phyloP scores from a whole-genome alignment of 83 land plant genomes.

The Diphasiastrum complanatum region DNA sequence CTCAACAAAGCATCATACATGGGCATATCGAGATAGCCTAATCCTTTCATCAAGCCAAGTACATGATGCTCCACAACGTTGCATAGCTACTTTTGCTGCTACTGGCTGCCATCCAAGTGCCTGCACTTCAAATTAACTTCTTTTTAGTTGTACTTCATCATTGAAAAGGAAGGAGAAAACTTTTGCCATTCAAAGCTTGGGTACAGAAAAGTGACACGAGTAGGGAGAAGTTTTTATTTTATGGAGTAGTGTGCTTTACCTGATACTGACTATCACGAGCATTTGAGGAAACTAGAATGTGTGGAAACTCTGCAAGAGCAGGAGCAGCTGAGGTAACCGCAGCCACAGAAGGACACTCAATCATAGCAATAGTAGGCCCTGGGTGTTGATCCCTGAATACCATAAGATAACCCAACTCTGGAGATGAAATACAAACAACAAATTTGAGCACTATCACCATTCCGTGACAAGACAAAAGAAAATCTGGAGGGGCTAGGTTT shows the following conservation, averaged over 20 bases:
- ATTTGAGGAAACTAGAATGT: constrained; percentile 74
- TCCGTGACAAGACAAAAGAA: no score
- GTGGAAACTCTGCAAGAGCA: constrained; percentile 76
- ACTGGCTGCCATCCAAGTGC: constrained; percentile 89
- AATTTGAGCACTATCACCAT: constrained; percentile 2
- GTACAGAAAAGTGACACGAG: no score
- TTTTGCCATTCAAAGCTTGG: no score
- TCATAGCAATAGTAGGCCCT: constrained; percentile 72
- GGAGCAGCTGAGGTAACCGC: constrained; percentile 42
- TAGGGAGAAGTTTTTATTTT: no score
- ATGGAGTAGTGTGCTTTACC: no score
- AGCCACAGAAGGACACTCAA: constrained; percentile 70
- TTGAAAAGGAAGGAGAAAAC: background rate
- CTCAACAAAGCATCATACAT: constrained; percentile 40
- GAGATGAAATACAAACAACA: no score
- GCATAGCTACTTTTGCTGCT: constrained; percentile 85
- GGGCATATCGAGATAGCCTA: constrained; percentile 84
- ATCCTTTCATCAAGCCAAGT: constrained; percentile 86
- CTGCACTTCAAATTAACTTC: constrained; percentile 27
- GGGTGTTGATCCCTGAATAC: constrained; percentile 57
- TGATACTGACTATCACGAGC: constrained; percentile 91
- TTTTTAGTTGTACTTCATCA: background rate
- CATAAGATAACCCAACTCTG: background rate
- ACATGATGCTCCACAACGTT: constrained; percentile 77
- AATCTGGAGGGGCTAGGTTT: no score